Evolutionary conservation across 1,284 basidiomycete genomes (phyloP).

Genomic region (Erythrobasidium hasegawianum): DNA sequence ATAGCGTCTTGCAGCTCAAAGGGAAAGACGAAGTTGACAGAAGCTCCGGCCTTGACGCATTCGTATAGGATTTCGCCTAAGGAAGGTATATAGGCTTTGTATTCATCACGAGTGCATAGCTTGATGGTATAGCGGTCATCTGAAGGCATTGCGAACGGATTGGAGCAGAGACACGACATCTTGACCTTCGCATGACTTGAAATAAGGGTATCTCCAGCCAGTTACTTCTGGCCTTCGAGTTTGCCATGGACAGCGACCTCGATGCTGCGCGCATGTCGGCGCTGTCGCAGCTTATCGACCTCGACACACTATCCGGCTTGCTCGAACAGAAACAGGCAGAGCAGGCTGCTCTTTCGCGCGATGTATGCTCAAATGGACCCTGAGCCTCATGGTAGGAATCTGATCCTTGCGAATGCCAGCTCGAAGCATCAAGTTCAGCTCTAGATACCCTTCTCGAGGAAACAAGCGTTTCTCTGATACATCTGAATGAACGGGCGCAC

Average conservation of each 20-base stretch:
- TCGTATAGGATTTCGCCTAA: slow-evolving; percentile 12
- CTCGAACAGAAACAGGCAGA: slow-evolving; percentile 16
- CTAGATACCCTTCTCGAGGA: slow-evolving; percentile 14
- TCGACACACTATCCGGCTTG: slow-evolving; percentile 10
- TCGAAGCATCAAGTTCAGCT: slow-evolving; percentile 4
- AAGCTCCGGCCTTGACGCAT: slow-evolving; percentile 19
- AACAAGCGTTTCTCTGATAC: slow-evolving; percentile 1
- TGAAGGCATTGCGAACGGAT: no score
- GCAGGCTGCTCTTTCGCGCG: slow-evolving; percentile 12
- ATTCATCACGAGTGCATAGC: slow-evolving; percentile 4
- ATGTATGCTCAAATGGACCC: slow-evolving; percentile 1
- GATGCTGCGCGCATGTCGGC: slow-evolving; percentile 4
- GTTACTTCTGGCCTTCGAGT: no score
- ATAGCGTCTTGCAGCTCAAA: slow-evolving; percentile 10
- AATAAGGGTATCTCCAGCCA: no score
- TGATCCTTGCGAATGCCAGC: slow-evolving; percentile 4
- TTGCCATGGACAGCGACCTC: slow-evolving; percentile 3
- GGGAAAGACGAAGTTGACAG: slow-evolving; percentile 22
- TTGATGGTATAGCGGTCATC: background rate
- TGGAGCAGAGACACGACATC: background rate
- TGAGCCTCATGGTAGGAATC: background rate
- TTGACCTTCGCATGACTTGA: no score
- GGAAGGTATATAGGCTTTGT: background rate
- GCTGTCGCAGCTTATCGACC: slow-evolving; percentile 20
- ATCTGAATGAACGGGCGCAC: slow-evolving; percentile 14